Evolutionary conservation across 768 basidiomycete species (phyloP).

Genomic region (Grammothele lineata): DNA sequence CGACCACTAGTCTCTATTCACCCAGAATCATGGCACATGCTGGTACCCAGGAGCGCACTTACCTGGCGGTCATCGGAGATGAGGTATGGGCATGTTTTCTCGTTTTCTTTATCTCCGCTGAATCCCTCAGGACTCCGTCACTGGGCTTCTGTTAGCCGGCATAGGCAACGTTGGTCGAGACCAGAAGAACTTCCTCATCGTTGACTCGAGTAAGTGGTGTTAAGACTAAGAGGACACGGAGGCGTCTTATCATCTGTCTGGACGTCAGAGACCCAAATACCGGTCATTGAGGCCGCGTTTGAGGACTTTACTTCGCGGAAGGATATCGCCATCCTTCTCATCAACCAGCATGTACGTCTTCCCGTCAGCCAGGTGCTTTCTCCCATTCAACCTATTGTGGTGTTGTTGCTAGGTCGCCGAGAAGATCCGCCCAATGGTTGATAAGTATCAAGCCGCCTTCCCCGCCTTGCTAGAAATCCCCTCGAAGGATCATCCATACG

Average conservation of each 20-base stretch:
- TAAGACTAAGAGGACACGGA: too few species aligned
- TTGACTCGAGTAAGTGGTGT: slow-evolving; percentile 68
- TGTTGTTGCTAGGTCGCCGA: slow-evolving; percentile 73
- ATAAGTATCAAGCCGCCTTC: slow-evolving; percentile 94
- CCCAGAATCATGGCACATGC: slow-evolving; percentile 33
- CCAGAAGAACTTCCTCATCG: slow-evolving; percentile 97
- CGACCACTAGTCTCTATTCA: too few species aligned
- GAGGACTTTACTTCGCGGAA: slow-evolving; percentile 92
- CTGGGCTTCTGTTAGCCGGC: slow-evolving; percentile 91
- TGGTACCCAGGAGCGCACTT: slow-evolving; percentile 65
- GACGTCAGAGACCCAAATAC: slow-evolving; percentile 78
- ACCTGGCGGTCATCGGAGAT: slow-evolving; percentile 96
- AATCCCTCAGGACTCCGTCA: slow-evolving; percentile 81
- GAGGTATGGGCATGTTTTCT: slow-evolving; percentile 53
- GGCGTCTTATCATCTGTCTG: background rate
- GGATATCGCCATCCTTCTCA: slow-evolving; percentile 93
- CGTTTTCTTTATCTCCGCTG: background rate
- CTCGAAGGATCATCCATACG: slow-evolving; percentile 97
- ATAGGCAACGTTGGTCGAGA: slow-evolving; percentile 87
- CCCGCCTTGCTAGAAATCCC: slow-evolving; percentile 97
- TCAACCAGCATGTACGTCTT: slow-evolving; percentile 92
- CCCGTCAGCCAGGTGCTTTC: background rate
- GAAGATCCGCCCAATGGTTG: slow-evolving; percentile 92
- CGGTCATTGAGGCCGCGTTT: slow-evolving; percentile 88
- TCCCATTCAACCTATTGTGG: background rate